phyloP scores from a whole-genome alignment of 345 rosid genomes.

The Raphanus sativus region DNA sequence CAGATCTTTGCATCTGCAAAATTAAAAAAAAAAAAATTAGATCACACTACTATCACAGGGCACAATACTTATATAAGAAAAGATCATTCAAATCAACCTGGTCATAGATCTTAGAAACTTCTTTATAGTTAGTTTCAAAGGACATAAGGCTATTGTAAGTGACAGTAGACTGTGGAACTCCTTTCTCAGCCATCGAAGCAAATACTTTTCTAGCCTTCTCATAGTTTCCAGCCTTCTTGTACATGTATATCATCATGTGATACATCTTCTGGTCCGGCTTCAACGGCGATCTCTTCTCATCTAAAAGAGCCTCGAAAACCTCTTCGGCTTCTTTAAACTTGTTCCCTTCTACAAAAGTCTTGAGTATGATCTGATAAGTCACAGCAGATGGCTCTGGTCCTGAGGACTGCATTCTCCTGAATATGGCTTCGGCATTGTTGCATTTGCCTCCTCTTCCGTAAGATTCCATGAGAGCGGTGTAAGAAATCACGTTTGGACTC shows the following conservation, averaged over 20 bases:
- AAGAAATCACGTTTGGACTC: constrained; percentile 70
- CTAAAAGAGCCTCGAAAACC: constrained; percentile 73
- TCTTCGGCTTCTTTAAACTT: constrained; percentile 86
- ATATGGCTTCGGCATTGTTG: constrained; percentile 90
- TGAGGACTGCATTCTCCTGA: constrained; percentile 85
- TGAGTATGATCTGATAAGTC: constrained; percentile 88
- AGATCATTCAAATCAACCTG: constrained; percentile 57
- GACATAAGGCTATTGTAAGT: constrained; percentile 95
- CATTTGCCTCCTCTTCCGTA: constrained; percentile 86
- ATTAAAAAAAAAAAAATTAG: background rate
- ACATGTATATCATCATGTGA: constrained; percentile 93
- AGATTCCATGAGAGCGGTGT: constrained; percentile 94
- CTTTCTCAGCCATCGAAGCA: constrained; percentile 68
- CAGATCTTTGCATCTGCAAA: constrained; percentile 93
- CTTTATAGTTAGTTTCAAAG: constrained; percentile 84
- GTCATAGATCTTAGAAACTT: constrained; percentile 93
- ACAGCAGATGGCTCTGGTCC: constrained; percentile 95
- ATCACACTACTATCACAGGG: constrained; percentile 6
- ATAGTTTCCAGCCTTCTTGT: constrained; percentile 83
- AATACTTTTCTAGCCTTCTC: constrained; percentile 80
- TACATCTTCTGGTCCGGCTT: constrained; percentile 94
- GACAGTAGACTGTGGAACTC: constrained; percentile 71
- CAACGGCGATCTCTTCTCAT: constrained; percentile 62
- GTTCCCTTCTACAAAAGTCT: constrained; percentile 78
- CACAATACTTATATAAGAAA: background rate